Percentiles rank a stretch among this genome's conserved stretches.
Conservation (phyloP, 2,329 filamentous ascomycete species). For the Sarocladium strictum region DNA sequence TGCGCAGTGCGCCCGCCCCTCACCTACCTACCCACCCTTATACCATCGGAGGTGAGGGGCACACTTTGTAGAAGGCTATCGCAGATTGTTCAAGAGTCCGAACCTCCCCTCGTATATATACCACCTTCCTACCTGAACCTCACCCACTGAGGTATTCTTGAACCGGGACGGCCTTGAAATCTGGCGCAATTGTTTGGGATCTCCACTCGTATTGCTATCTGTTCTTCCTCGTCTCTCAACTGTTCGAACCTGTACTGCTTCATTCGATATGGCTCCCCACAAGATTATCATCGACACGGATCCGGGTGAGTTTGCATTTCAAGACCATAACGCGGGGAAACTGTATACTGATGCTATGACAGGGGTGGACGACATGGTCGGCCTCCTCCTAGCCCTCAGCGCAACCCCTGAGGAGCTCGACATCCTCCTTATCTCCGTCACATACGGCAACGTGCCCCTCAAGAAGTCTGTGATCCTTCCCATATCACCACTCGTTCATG, state of each 20-base stretch:
- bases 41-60: background rate
- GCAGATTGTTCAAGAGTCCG: background rate
- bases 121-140: background rate
- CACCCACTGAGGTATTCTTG: background rate
- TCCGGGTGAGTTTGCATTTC: conserved; percentile 52
- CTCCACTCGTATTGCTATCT: background rate
- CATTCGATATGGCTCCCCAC: conserved; percentile 53
- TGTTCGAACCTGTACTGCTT: background rate
- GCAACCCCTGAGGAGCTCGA: conserved; percentile 80
- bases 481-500: background rate
- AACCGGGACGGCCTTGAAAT: background rate
- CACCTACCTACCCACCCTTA: conserved; percentile 1
- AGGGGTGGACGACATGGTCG: conserved; percentile 89
- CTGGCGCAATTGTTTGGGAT: background rate
- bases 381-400: conserved; percentile 79
- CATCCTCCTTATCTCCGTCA: conserved; percentile 77
- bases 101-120: background rate
- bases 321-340: background rate
- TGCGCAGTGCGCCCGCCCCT: too few relatives aligned
- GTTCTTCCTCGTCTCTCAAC: background rate
- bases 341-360: background rate
- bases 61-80: background rate
- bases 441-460: conserved; percentile 89
- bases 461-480: conserved; percentile 51
- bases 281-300: conserved; percentile 96